Base-by-base conservation (phyloP, 208 protist genomes). In the Trypanosoma vivax region DNA sequence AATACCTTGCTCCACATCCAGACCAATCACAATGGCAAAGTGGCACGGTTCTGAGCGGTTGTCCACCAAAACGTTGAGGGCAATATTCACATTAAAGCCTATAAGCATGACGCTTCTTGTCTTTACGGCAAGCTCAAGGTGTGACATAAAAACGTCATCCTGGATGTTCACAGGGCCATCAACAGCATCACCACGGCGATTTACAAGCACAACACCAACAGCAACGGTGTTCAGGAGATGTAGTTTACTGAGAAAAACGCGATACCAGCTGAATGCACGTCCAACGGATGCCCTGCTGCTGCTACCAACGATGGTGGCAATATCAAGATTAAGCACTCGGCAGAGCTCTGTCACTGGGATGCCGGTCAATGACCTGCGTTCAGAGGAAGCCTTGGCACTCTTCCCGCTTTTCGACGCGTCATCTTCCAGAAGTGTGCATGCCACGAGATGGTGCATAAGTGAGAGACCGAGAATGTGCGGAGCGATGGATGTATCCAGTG, bases 381-480 rank as follows among this genome's bases (percentile, higher is more conserved):
- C 80, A 14, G 78, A 73, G 14, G 84, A 42, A 53, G 73, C 77
- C 30, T 64, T 63, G 54, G 60, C 76, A 41, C 71, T 83, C 55
- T 88, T 73, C 66, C 76, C 80, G 5, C 73, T 66, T 10, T 80
- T n/a, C n/a, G n/a, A 73, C 5, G 74, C 70, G 13, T 29, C 71
- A 56, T 84, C 70, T 43, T 71, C 79, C 29, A 90, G 64, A 31
- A 94, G 47, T 47, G 85, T 82, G 28, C 73, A 77, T 11, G 82
- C 65, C 18, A 73, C 71, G 60, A 94, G 74, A 67, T 94, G 87
- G 59, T 94, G 87, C 73, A 89, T 52, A 57, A 94, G 84, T 49
- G 83, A 75, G n/a, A 94, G 74, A 23, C 87, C 87, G 2, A 94
- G 73, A 50, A 94, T 67, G 70, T 94, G 87, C 25, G 87, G 79